phyloP scores from a whole-genome alignment of 1,284 basidiomycete genomes.

The Trametes polyzona region DNA sequence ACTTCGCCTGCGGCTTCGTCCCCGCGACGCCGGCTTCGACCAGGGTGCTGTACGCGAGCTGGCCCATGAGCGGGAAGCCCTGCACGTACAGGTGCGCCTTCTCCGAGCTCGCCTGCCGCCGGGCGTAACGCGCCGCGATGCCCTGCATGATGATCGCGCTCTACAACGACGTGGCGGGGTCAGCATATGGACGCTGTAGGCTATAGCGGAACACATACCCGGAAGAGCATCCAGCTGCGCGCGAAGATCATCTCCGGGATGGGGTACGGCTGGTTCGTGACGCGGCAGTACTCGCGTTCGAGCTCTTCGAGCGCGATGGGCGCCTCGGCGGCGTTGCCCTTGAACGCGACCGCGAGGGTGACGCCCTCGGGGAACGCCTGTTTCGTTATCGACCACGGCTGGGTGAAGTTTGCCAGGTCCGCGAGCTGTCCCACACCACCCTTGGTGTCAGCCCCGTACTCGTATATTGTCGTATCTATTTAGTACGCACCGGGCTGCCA shows the following conservation, averaged over 20 bases:
- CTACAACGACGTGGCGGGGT: conserved; percentile 40
- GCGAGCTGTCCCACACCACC: conserved; percentile 69
- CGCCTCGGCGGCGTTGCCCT: conserved; percentile 57
- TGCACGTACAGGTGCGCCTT: conserved; percentile 21
- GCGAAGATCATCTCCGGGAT: conserved; percentile 78
- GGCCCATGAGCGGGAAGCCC: conserved; percentile 25
- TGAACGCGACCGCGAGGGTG: conserved; percentile 52
- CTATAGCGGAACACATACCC: conserved; percentile 52
- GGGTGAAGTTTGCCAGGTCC: conserved; percentile 90
- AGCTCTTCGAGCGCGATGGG: conserved; percentile 77
- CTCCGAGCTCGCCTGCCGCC: conserved; percentile 28
- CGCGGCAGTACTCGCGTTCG: conserved; percentile 75
- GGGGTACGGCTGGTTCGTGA: conserved; percentile 67
- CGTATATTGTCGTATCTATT: not conserved
- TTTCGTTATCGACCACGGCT: conserved; percentile 78
- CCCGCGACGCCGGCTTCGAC: conserved; percentile 24
- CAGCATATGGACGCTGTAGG: not conserved
- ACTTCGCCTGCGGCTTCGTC: conserved; percentile 19
- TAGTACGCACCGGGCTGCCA: conserved; percentile 70
- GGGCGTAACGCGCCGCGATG: conserved; percentile 77
- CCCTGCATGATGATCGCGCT: conserved; percentile 90
- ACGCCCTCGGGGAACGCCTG: conserved; percentile 29
- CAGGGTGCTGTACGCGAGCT: conserved; percentile 21
- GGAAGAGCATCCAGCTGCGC: conserved; percentile 87
- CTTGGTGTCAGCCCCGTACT: not conserved